phyloP scores from a whole-genome alignment of 768 basidiomycete genomes.

The Russula virescens region DNA sequence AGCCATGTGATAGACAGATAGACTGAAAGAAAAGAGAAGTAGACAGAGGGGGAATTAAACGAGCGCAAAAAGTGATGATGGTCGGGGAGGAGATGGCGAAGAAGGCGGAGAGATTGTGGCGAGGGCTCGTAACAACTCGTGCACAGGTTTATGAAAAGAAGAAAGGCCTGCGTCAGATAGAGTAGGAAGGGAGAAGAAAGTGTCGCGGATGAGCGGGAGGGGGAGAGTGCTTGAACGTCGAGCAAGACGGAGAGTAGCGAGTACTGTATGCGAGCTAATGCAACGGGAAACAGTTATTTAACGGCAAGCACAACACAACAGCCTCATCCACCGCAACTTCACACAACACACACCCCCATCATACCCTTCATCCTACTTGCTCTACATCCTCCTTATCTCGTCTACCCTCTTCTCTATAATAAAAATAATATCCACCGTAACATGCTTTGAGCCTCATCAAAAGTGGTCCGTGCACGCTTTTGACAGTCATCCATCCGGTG shows the following conservation, averaged over 20 bases:
- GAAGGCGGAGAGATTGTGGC: slow-evolving; percentile 16
- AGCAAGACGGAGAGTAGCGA: slow-evolving; percentile 1
- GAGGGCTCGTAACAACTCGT: slow-evolving; percentile 15
- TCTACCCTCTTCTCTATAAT: too few relatives aligned
- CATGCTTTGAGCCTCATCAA: background rate
- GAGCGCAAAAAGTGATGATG: slow-evolving; percentile 29
- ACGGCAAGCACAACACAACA: background rate
- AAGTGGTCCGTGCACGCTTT: slow-evolving; percentile 14
- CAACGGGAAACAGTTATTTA: background rate
- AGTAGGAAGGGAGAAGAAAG: slow-evolving; percentile 14
- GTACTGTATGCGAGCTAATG: background rate
- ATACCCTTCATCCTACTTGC: too few relatives aligned
- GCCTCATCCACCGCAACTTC: background rate
- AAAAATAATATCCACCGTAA: too few relatives aligned
- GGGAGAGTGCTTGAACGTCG: slow-evolving; percentile 18
- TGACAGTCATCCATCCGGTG: background rate
- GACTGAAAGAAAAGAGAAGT: slow-evolving; percentile 31
- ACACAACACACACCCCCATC: too few relatives aligned
- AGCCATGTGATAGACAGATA: slow-evolving; percentile 25
- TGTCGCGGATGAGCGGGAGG: slow-evolving; percentile 19
- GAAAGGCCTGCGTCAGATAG: slow-evolving; percentile 7
- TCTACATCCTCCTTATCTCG: too few relatives aligned
- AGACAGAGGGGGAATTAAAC: slow-evolving; percentile 30
- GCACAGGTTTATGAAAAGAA: slow-evolving; percentile 10
- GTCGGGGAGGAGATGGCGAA: slow-evolving; percentile 13